Evolutionary conservation across 2,329 filamentous ascomycete genomes (phyloP), one percentile per base, ranked within the genome.

Genomic region (Claviceps arundinis): DNA sequence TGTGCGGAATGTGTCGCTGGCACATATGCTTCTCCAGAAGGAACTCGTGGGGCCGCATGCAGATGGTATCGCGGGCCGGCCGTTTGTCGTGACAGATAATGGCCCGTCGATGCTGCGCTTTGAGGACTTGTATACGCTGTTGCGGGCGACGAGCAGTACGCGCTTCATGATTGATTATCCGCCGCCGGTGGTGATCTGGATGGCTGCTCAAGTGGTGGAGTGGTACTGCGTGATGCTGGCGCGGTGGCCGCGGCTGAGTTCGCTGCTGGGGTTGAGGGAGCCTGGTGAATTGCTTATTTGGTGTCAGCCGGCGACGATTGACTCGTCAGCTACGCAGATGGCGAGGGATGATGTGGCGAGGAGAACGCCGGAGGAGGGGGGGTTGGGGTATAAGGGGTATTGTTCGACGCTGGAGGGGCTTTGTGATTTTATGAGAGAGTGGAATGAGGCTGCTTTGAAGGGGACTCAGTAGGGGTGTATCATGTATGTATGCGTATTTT

Each of bases 1-100:
- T 55, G 69, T 67, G 4, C 70, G 72, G 51, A 79, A 81, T 61
- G 73, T 77, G 54, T 74, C 76, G 9, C 63, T 78, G 17, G 75
- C 71, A 4, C 76, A 81, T 56, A 65, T 80, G 4, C 65, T 71
- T 24, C 75, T 76, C 60, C 76, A 80, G 61, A 68, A 70, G 17
- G 73, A 73, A 5, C 68, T 81, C 1, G 56, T 75, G 34, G 63
- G 68, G 24, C 62, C 65, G 17, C 63, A 68, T 45, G 62, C 55
- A 4, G 46, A 56, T 56, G 51, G 61, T 61, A 61, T 70, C 59
- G 67, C 69, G 9, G 76, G 74, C 30, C 67, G 72, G 38, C 68
- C 75, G 14, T 79, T 75, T 58, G 60, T 70, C 41, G 68, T 81
- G 22, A 76, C 73, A 2, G 77, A 80, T 48, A 66, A 65, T 1